phyloP scores from a whole-genome alignment of 805 yeast species.

The Wickerhamomyces canadensis region DNA sequence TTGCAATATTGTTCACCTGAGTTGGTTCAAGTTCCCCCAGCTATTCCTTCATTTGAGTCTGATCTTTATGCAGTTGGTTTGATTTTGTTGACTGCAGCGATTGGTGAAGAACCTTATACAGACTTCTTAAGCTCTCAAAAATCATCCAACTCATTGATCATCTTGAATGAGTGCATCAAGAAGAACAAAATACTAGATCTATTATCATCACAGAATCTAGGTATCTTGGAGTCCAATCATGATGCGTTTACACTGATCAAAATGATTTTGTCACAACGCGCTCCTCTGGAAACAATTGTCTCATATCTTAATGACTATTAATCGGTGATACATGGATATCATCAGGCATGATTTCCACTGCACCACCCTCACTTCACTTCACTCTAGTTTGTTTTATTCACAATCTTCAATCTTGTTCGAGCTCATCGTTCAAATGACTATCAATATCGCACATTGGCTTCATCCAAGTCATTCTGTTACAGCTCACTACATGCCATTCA shows the following conservation, averaged over 20 bases:
- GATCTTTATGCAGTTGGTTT: constrained; percentile 45
- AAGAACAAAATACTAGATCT: constrained; percentile 29
- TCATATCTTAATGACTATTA: neutral
- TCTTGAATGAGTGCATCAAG: constrained; percentile 28
- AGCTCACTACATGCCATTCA: too few relatives aligned
- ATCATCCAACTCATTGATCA: constrained; percentile 21
- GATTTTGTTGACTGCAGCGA: constrained; percentile 38
- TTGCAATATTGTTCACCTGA: constrained; percentile 45
- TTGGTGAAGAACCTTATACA: constrained; percentile 40
- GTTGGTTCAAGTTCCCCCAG: constrained; percentile 24
- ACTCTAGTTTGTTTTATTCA: neutral
- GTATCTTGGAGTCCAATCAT: constrained; percentile 18
- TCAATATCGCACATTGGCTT: too few relatives aligned
- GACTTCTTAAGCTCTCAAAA: constrained; percentile 6
- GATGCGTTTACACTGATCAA: constrained; percentile 19
- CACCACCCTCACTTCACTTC: neutral
- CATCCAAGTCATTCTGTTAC: too few relatives aligned
- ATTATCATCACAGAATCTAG: constrained; percentile 22
- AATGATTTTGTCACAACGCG: constrained; percentile 26
- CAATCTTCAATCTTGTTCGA: too few relatives aligned
- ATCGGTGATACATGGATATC: too few relatives aligned
- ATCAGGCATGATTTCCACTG: neutral
- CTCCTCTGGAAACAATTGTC: constrained; percentile 18
- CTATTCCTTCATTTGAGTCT: constrained; percentile 29
- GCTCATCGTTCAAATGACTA: too few relatives aligned